Percentiles rank a stretch among this genome's conserved stretches.
Conservation (phyloP, 345 rosid species). For the Rhizophora mangle region DNA sequence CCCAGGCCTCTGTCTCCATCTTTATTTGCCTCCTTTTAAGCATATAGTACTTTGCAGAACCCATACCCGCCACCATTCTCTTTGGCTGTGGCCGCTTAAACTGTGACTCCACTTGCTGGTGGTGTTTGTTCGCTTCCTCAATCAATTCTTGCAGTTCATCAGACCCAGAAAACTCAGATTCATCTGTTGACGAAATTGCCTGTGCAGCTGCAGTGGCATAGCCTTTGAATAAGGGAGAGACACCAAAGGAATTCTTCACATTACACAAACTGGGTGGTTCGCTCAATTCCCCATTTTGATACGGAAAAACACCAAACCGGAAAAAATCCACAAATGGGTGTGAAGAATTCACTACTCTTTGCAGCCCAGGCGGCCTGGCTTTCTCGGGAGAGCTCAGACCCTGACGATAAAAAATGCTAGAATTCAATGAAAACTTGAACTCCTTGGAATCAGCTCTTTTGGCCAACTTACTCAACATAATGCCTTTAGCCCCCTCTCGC, state of each 20-base stretch:
- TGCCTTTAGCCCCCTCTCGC: background rate
- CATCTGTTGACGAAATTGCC: conserved; percentile 56
- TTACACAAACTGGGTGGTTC: conserved; percentile 12
- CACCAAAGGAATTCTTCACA: conserved; percentile 12
- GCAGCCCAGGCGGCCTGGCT: conserved; percentile 14
- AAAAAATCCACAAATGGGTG: conserved; percentile 15
- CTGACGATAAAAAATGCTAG: background rate
- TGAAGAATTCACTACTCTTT: conserved; percentile 6
- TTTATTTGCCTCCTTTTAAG: conserved; percentile 67
- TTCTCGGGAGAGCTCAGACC: conserved; percentile 3
- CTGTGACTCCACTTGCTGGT: conserved; percentile 27
- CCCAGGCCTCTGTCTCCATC: conserved; percentile 96
- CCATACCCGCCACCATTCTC: conserved; percentile 58
- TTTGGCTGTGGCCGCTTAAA: conserved; percentile 34
- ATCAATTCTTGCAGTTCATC: conserved; percentile 64
- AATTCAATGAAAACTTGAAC: conserved; percentile 29
- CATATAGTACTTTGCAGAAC: conserved; percentile 39
- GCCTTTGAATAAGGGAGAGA: conserved; percentile 28
- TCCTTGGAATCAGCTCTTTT: conserved; percentile 37
- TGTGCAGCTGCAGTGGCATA: conserved; percentile 57
- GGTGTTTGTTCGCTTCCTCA: conserved; percentile 39
- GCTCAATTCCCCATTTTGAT: conserved; percentile 24
- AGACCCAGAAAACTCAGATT: conserved; percentile 65
- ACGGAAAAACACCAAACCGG: background rate
- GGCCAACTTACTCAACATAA: conserved; percentile 74